Base-by-base conservation (phyloP, 176 grass and related monocot species). In the Avena insularis region DNA sequence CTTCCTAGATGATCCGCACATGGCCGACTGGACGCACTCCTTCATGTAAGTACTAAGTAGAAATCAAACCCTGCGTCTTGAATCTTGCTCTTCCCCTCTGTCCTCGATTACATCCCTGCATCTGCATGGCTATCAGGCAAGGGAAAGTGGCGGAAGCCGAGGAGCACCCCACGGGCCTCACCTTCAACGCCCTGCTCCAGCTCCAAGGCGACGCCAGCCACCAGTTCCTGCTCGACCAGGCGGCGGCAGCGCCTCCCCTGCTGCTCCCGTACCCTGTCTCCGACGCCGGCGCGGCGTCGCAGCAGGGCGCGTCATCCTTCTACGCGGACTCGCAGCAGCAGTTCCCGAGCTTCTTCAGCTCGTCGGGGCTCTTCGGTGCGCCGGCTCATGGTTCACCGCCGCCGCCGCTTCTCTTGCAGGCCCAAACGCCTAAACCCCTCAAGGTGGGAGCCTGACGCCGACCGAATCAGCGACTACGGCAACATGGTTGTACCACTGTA, bases 31-130 rank as follows among this genome's bases (percentile, higher is more conserved):
- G 90, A 70, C 86, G 59, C 90, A 84, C 3, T 9, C 77, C 50
- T 85, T 76, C 59, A 17, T 88, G 90, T 91, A 82, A 90, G 88
- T 43, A 43, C 86, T 91, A 82, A 90, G 88, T 43, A 43, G 40
- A 0, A 43, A 43, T 43, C 40, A 43, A 43, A 43, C 40, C 6
- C 40, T 7, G 40, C 40, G 0, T 43, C 40, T 40, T 40, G 38
- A 5, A 4, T 38, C 38, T 43, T 8, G 6, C 40, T 6, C 54
- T 15, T 56, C 53, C 16, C 53, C 53, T 43, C 40, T 43, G 29
- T 29, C 5, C 40, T 43, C 40, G 40, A 43, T 43, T 1, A 43
- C 40, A 43, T 8, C 40, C 40, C 40, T 43, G 40, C 6, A 43
- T 43, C 40, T 43, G 40, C 40, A 43, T 43, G 40, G 40, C 40